Base-by-base conservation (phyloP, 768 basidiomycete species). In the Lentinus brumalis region DNA sequence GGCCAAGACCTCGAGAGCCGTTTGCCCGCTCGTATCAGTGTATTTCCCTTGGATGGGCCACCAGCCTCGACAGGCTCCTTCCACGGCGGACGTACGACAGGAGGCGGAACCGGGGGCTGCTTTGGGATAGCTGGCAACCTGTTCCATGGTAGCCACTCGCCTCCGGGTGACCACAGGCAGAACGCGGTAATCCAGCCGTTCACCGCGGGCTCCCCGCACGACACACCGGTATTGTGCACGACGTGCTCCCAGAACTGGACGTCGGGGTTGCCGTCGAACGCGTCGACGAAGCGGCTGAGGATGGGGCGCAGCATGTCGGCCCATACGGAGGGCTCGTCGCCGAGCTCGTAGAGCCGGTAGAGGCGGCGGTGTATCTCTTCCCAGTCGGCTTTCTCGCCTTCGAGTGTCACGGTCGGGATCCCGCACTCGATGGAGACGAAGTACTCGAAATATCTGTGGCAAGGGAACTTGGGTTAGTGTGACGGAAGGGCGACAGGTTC, bases 241-340 rank as follows among this genome's bases (percentile, higher is more conserved):
- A 63, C 50, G 30, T 58, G 53, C 14, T 18, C n/a, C 65, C 65
- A 66, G 45, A 66, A 66, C 4, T 26, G n/a, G 44, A 62, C 21
- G 40, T 66, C 56, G 0, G 67, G 70, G 10, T 63, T 49, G 11
- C 62, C 57, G 38, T 73, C 73, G 53, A 74, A 73, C 1, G 73
- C 66, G 4, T 29, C 35, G 8, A 70, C 64, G 60, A 75, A 75
- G 7, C 66, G 63, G 18, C 57, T 53, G n/a, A 75, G 53, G 26
- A 75, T 52, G 0, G 73, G 73, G 15, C 56, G 64, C 18, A 75
- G 66, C 41, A 76, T 63, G 41, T 58, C 60, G 31, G 67, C 61
- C 70, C 72, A 76, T 7, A 60, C 50, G 2, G 53, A 47, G 6
- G 69, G 47, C 45, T 71, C 62, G 21, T 44, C 44, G 15, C 72